Evolutionary conservation across 2,329 filamentous ascomycete genomes (phyloP).

Genomic region (Blumeriella jaapii): DNA sequence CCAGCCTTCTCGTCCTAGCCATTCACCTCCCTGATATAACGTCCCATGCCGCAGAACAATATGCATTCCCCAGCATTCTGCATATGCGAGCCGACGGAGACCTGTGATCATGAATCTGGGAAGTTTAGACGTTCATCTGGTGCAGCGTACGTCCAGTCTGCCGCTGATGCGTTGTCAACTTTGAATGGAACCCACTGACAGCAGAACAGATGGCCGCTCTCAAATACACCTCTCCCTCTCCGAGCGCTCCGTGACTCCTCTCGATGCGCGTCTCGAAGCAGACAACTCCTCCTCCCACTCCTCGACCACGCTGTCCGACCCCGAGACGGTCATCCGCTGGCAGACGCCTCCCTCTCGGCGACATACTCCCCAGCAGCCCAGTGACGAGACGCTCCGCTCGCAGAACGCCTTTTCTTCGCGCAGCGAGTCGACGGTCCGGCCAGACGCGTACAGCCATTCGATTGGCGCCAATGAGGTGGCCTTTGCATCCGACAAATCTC

Average conservation of each 20-base stretch:
- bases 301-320: slow-evolving; percentile 17
- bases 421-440: slow-evolving; percentile 10
- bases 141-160: slow-evolving; percentile 17
- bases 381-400: slow-evolving; percentile 5
- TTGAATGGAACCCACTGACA: too few species aligned
- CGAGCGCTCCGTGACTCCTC: slow-evolving; percentile 16
- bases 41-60: too few species aligned
- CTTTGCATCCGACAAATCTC: slow-evolving; percentile 14
- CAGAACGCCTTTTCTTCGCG: not conserved
- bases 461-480: slow-evolving; percentile 17
- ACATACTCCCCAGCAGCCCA: slow-evolving; percentile 8
- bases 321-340: slow-evolving; percentile 22
- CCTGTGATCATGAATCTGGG: slow-evolving; percentile 23
- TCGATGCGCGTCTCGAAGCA: slow-evolving; percentile 16
- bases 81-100: slow-evolving; percentile 17
- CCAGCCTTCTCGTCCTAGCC: slow-evolving; percentile 16
- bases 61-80: slow-evolving; percentile 20
- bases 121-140: slow-evolving; percentile 15
- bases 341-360: slow-evolving; percentile 17
- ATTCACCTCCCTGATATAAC: too few species aligned
- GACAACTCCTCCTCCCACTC: slow-evolving; percentile 18
- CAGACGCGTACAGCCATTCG: slow-evolving; percentile 9
- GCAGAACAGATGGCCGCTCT: slow-evolving; percentile 17
- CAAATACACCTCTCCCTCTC: slow-evolving; percentile 15
- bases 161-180: slow-evolving; percentile 11